Evolutionary conservation across 768 basidiomycete species (phyloP), one percentile per base, ranked within the genome.

Genomic region (Leccinum subtestaceum): DNA sequence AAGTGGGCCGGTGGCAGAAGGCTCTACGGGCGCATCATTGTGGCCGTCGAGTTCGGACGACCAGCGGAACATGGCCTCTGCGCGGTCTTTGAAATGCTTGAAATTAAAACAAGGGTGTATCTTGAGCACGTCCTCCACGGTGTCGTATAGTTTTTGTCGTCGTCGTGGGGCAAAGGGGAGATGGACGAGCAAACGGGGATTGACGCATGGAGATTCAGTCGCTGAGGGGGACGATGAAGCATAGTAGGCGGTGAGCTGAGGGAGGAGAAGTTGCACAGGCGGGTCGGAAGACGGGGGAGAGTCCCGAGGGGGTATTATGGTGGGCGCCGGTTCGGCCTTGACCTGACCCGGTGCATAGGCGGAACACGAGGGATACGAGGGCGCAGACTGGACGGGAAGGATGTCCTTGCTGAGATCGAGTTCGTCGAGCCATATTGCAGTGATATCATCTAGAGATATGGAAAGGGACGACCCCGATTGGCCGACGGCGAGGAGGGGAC

Each of bases 381-480:
- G 67, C 29, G 57, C 53, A 4, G 67, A 27, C 21, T 67, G 63
- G 54, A 62, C 56, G 45, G 67, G 60, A 12, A 68, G 53, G 55
- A 68, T 55, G 19, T 71, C 68, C 55, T 66, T 72, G 52, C 60
- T 63, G 29, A 76, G 69, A 46, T 82, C 79, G 36, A 84, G 78
- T 64, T 85, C 81, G 32, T 78, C 75, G 21, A 88, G 77, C 85
- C 86, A 89, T 45, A 87, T 78, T 52, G 79, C 71, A 9, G 80
- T 74, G 45, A 88, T 76, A 64, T 87, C 86, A 51, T 86, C 79
- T 12, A 85, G 67, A 0, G 80, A 79, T 55, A 85, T 75, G 19
- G 84, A 75, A 34, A 88, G 72, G 8, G 82, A 81, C 8, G 78
- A 79, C 32, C 78, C 74, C 12, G 76, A 72, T 52, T 69, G 53